phyloP scores from a whole-genome alignment of 164 flowering plant species.

The Kalanchoe fedtschenkoi region DNA sequence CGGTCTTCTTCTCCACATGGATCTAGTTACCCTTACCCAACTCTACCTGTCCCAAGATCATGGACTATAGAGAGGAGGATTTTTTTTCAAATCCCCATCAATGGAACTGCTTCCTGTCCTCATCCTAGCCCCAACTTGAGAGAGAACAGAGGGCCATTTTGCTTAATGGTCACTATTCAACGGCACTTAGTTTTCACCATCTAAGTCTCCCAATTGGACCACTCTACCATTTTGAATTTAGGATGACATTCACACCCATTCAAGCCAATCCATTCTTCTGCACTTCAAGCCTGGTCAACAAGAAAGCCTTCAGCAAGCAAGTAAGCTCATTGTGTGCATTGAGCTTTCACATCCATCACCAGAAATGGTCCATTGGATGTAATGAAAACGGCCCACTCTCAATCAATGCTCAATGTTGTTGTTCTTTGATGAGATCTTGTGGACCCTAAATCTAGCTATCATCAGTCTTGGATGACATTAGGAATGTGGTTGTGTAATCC shows the following conservation, averaged over 20 bases:
- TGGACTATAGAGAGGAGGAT: too few relatives aligned
- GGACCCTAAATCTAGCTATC: slow-evolving; percentile 4
- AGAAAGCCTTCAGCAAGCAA: too few relatives aligned
- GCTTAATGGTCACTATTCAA: neutral
- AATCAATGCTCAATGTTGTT: neutral
- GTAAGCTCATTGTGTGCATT: neutral
- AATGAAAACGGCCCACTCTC: neutral
- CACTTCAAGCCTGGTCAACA: neutral
- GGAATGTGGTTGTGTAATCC: neutral
- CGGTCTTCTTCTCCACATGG: too few relatives aligned
- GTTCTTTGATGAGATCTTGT: slow-evolving; percentile 2
- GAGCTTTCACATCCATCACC: neutral
- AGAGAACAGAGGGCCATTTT: neutral
- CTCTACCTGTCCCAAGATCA: too few relatives aligned
- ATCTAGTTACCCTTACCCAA: too few relatives aligned
- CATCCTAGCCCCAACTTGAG: neutral
- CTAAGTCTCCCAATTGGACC: neutral
- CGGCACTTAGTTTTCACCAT: neutral
- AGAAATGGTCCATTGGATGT: neutral
- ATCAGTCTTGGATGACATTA: slow-evolving; percentile 5
- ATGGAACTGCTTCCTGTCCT: neutral
- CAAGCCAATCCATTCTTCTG: too few relatives aligned
- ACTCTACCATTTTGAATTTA: neutral
- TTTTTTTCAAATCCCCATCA: too few relatives aligned
- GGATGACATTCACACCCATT: neutral